A percentile compares a stretch with the other conserved stretches of the same genome.
Conservation (phyloP, 805 yeast species). For the Saccharomyces kudriavzevii region DNA sequence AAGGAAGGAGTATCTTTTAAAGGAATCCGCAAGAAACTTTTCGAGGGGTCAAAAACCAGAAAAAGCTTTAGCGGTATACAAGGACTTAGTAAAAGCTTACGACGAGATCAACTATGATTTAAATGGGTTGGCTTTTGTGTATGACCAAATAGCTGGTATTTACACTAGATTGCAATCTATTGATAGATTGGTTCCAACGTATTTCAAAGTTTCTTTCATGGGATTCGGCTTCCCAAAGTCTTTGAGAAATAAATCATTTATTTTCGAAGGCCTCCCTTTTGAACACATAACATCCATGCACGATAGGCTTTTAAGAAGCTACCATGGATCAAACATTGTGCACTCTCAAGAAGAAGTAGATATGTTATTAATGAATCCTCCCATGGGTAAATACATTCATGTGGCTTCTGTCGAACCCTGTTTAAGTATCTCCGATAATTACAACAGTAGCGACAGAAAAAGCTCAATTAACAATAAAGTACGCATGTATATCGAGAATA, state of each 20-base stretch:
- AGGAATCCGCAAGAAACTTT: conserved; percentile 62
- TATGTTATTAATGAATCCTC: conserved; percentile 40
- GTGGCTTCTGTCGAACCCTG: conserved; percentile 64
- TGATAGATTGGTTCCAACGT: conserved; percentile 69
- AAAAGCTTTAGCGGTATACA: conserved; percentile 70
- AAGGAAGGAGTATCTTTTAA: conserved; percentile 65
- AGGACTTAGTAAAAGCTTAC: conserved; percentile 69
- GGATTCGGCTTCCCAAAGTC: conserved; percentile 81
- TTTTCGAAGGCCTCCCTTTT: conserved; percentile 79
- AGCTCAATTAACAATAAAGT: conserved; percentile 44
- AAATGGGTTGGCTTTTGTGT: conserved; percentile 63
- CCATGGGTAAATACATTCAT: conserved; percentile 66
- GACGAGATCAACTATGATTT: conserved; percentile 67
- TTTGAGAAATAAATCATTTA: conserved; percentile 65
- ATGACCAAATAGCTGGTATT: conserved; percentile 57
- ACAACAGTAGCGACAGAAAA: conserved; percentile 37
- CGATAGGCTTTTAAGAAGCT: conserved; percentile 60
- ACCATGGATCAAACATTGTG: conserved; percentile 75
- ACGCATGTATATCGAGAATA: conserved; percentile 66
- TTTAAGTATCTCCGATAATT: conserved; percentile 25
- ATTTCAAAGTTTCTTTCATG: conserved; percentile 68
- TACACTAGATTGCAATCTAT: conserved; percentile 58
- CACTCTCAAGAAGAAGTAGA: conserved; percentile 49
- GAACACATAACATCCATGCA: conserved; percentile 81
- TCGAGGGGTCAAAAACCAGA: conserved; percentile 66